phyloP scores from a whole-genome alignment of 2,329 filamentous ascomycete species.

The Paecilomyces dactylethromorphus region DNA sequence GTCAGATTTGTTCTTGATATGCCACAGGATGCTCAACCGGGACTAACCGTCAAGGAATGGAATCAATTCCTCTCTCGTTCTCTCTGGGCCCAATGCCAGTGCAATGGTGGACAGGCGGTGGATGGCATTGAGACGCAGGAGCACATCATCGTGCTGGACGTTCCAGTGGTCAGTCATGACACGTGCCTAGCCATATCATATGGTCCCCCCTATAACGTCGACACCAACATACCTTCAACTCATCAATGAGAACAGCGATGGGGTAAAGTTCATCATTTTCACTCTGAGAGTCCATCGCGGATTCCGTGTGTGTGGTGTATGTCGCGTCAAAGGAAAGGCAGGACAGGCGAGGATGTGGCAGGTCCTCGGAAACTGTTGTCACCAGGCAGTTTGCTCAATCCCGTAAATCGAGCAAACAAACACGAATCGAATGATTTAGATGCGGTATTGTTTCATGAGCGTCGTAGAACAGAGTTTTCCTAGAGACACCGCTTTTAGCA shows the following conservation, averaged over 20 bases:
- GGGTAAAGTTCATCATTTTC: slow-evolving; percentile 98
- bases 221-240: slow-evolving; percentile 74
- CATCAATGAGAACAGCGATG: slow-evolving; percentile 98
- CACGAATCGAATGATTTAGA: slow-evolving; percentile 11
- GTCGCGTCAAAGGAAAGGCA: slow-evolving; percentile 14
- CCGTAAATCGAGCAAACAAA: slow-evolving; percentile 20
- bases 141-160: slow-evolving; percentile 88
- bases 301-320: slow-evolving; percentile 20
- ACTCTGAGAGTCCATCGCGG: slow-evolving; percentile 82
- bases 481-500: slow-evolving; percentile 9
- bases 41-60: slow-evolving; percentile 94
- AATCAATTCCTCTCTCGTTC: slow-evolving; percentile 96
- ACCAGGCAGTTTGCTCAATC: slow-evolving; percentile 18
- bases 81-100: slow-evolving; percentile 87
- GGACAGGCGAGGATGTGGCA: slow-evolving; percentile 20
- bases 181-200: slow-evolving; percentile 8
- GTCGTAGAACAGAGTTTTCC: slow-evolving; percentile 9
- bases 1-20: slow-evolving; percentile 14
- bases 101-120: slow-evolving; percentile 97
- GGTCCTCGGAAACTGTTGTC: slow-evolving; percentile 24
- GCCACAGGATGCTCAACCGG: slow-evolving; percentile 9
- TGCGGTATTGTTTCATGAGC: slow-evolving; percentile 13
- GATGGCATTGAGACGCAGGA: slow-evolving; percentile 96
- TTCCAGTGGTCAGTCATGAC: slow-evolving; percentile 13
- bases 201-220: background rate